These are phyloP conservation scores for Microbotryum saponariae DNA, from an alignment of 1,284 basidiomycete genomes.

Conservation along the genomic window DNA sequence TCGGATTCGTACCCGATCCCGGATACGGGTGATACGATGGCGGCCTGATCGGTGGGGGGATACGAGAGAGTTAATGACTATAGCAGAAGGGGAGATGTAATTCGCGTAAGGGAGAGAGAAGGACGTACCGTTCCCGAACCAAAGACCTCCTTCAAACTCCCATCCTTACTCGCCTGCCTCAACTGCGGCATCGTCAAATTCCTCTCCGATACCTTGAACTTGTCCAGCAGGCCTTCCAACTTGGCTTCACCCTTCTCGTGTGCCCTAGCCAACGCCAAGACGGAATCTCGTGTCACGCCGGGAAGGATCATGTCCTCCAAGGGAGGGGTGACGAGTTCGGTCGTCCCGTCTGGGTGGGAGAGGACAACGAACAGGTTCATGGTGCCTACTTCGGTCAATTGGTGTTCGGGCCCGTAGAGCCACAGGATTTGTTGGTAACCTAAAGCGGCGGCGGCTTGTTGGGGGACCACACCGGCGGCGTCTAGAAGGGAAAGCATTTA, in stretches of 20 bases:
- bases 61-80: background rate
- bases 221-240: constrained; percentile 58
- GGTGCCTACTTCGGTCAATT: constrained; percentile 77
- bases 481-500: no score
- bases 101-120: background rate
- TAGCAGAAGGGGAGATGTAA: background rate
- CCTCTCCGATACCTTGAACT: constrained; percentile 71
- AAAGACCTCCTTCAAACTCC: constrained; percentile 83
- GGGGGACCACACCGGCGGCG: constrained; percentile 59
- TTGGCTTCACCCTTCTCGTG: constrained; percentile 55
- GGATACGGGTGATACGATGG: constrained; percentile 43
- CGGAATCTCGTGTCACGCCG: constrained; percentile 79
- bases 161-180: constrained; percentile 62
- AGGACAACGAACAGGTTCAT: constrained; percentile 96
- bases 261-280: constrained; percentile 69
- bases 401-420: constrained; percentile 79
- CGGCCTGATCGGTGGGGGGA: constrained; percentile 47
- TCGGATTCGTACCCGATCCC: constrained; percentile 59
- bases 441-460: constrained; percentile 68
- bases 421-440: constrained; percentile 95
- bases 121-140: constrained; percentile 64
- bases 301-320: constrained; percentile 94
- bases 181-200: constrained; percentile 86
- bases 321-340: constrained; percentile 83
- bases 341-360: constrained; percentile 59